Conservation (phyloP, 2,329 filamentous ascomycete genomes). For the Colletotrichum sp. region DNA sequence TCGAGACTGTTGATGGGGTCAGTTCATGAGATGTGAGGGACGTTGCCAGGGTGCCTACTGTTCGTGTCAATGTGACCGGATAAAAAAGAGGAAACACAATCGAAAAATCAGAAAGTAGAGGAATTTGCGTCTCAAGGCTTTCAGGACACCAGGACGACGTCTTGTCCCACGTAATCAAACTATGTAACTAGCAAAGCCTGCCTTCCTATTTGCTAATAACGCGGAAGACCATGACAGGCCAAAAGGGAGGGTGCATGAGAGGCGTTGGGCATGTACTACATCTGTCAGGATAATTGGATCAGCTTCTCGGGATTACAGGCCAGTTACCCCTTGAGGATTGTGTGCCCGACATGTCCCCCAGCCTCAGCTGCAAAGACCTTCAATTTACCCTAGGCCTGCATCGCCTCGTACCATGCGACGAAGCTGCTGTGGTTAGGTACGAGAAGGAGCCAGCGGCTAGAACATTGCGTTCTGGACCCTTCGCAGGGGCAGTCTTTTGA, state of each 20-base stretch:
- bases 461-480: neutral
- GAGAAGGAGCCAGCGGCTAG: neutral
- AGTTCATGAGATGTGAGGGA: neutral
- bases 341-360: neutral
- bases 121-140: neutral
- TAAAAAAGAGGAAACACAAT: neutral
- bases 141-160: neutral
- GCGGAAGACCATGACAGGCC: neutral
- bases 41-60: neutral
- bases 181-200: neutral
- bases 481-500: neutral
- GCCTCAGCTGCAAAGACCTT: neutral
- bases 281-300: neutral
- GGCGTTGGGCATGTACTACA: neutral
- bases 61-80: neutral
- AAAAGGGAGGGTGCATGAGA: neutral
- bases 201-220: neutral
- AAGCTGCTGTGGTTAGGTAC: neutral
- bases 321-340: neutral
- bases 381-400: neutral
- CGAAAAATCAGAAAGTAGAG: neutral
- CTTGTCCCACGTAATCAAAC: neutral
- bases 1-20: neutral
- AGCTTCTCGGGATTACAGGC: neutral
- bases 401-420: neutral